Evolutionary conservation across 1,284 basidiomycete species (phyloP), one percentile per base, ranked within the genome.

Genomic region (Cystobasidium slooffiae): DNA sequence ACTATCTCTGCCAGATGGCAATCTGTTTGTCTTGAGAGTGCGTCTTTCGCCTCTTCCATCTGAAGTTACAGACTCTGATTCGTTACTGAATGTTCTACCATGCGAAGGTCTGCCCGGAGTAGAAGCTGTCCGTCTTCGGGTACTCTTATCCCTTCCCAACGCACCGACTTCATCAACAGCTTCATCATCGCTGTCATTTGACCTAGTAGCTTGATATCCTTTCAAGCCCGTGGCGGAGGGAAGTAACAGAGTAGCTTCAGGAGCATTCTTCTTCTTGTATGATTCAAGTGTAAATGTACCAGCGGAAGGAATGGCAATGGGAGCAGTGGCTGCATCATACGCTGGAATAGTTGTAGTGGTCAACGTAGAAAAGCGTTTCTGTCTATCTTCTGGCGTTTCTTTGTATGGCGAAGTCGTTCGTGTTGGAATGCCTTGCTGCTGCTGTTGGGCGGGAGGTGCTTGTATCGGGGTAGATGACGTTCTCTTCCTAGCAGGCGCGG

Each of bases 191-290:
- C 56, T 62, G 24, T 73, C 70, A 20, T 46, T 16, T 16, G 10
- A 16, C 22, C 64, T 14, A 43, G 58, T 65, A 22, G 63, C 70
- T n/a, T 62, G 47, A 37, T 66, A 65, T 5, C 64, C 64, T 41
- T 47, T 51, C 24, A 47, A 49, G 12, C 56, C 51, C 6, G 70
- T 73, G 3, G 70, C 49, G 7, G 56, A 62, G 31, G 70, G 70
- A 24, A 73, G 46, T 44, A 65, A 20, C 52, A 73, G 20, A 18
- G 62, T 73, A 14, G 70, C 70, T 44, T 65, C 70, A 10, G 70
- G 70, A 46, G 62, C 70, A 24, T 65, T 65, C 70, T 65, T 64
- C 70, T 66, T 73, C 62, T 58, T 64, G 62, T 73, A 58, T 24
- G 70, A 61, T 6, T 73, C 70, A n/a, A 73, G 31, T 22, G 70